Evolutionary conservation across 1,139 yeast species (phyloP).

Genomic region (Yamadazyma siamensis): DNA sequence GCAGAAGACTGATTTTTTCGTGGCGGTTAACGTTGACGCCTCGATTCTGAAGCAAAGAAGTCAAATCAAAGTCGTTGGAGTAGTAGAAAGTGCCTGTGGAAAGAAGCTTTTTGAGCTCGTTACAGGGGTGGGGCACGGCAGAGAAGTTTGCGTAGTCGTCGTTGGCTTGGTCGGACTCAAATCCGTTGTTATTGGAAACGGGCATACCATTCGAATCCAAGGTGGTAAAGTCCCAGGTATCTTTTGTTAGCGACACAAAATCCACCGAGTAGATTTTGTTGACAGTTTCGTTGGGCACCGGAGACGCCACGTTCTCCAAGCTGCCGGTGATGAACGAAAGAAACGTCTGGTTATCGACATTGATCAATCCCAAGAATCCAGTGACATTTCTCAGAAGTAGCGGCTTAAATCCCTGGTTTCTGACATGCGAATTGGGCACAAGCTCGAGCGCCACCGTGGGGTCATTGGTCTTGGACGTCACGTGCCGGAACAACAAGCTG

Average conservation of each 20-base stretch:
- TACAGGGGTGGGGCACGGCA: conserved; percentile 73
- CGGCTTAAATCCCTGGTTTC: conserved; percentile 41
- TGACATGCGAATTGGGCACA: conserved; percentile 36
- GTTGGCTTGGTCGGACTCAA: conserved; percentile 14
- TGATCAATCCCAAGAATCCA: conserved; percentile 86
- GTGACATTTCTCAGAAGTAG: conserved; percentile 57
- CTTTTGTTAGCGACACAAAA: conserved; percentile 68
- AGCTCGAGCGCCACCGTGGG: conserved; percentile 54
- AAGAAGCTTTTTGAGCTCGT: conserved; percentile 69
- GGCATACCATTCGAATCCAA: conserved; percentile 66
- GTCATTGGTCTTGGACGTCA: conserved; percentile 14
- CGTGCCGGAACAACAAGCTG: conserved; percentile 46
- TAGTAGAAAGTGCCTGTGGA: conserved; percentile 89
- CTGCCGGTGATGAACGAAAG: conserved; percentile 78
- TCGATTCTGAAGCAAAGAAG: conserved; percentile 74
- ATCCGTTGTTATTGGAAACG: conserved; percentile 15
- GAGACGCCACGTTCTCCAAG: conserved; percentile 74
- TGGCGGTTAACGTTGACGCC: conserved; percentile 39
- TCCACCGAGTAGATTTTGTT: conserved; percentile 81
- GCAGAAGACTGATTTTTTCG: conserved; percentile 31
- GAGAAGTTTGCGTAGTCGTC: conserved; percentile 15
- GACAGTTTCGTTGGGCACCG: conserved; percentile 75
- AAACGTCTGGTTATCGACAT: conserved; percentile 62
- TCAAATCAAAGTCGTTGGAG: conserved; percentile 87
- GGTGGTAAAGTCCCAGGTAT: conserved; percentile 77